Evolutionary conservation across 2,329 filamentous ascomycete species (phyloP), one percentile per base, ranked within the genome.

Genomic region (Paecilomyces fulvus): DNA sequence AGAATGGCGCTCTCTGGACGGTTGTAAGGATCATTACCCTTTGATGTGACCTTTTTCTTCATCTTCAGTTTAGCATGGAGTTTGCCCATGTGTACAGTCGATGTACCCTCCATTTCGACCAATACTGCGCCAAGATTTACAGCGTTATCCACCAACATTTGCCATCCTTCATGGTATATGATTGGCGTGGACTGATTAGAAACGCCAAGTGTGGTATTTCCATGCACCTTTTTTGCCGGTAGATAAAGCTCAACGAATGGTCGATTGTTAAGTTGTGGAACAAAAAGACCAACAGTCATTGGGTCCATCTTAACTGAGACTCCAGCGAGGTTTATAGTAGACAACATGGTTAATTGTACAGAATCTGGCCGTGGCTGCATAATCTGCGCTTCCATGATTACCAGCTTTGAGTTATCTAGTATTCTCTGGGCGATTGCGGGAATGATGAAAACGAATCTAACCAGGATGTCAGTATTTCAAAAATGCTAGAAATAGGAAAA

Each of bases 351-450:
- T 31, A 75, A 62, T 7, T 64, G 49, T 11, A 76, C 60, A 1
- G 64, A 64, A 14, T 73, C 62, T 12, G 66, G 66, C 1, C 64
- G 65, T 10, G 73, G 68, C 14, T 73, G 65, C 54, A 73, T 58
- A 21, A 76, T 64, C 0, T 63, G 60, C 0, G 71, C 70, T 50
- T 63, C 62, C 59, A 69, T 66, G 31, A 76, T 67, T 2, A 73
- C 66, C 4, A 76, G 63, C 14, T 64, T 55, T 2, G 71, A 70
- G 50, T 70, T 67, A 53, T 75, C 60, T 20, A 76, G 66, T 14
- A 76, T 65, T 30, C 65, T 59, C 49, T 75, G 74, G 0, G 74
- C 72, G 31, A 76, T 65, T 10, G 72, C 72, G n/a, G 74, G 74
- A 7, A 76, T 67, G 17, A 69, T 64, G 51, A 74, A 62, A 1